Percentiles rank a stretch among this genome's conserved stretches.
Evolutionary conservation across 1,139 yeast genomes (phyloP).

Genomic region (Williopsis jadinii): DNA sequence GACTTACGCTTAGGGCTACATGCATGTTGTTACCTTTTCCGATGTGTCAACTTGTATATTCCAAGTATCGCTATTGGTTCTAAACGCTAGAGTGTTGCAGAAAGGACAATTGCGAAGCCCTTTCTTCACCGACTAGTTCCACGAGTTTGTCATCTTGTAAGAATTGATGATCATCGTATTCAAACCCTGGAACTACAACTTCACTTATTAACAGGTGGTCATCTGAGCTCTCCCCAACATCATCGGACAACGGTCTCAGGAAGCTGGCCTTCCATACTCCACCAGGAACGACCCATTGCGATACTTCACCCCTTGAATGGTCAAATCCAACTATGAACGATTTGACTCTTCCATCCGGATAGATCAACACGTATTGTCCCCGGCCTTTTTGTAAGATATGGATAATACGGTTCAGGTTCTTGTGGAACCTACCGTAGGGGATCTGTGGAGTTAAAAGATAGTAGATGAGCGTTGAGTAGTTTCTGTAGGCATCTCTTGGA

Average conservation of each 20-base stretch:
- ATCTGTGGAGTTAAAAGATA: constrained; percentile 39
- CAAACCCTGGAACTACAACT: constrained; percentile 49
- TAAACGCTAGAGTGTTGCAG: constrained; percentile 9
- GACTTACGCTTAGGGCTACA: no score
- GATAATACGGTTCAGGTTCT: constrained; percentile 39
- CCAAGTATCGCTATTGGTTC: no score
- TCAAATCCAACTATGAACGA: constrained; percentile 43
- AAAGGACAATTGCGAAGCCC: constrained; percentile 28
- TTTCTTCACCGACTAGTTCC: constrained; percentile 29
- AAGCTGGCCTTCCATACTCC: constrained; percentile 46
- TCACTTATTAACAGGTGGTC: constrained; percentile 42
- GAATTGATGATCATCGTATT: constrained; percentile 40
- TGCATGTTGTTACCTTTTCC: no score
- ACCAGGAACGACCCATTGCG: constrained; percentile 53
- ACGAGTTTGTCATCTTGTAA: constrained; percentile 28
- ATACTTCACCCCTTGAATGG: constrained; percentile 33
- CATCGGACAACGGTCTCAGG: constrained; percentile 24
- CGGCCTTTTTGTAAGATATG: constrained; percentile 43
- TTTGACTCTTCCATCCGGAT: constrained; percentile 38
- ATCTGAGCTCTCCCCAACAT: constrained; percentile 24
- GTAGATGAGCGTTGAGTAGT: constrained; percentile 39
- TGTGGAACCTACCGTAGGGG: constrained; percentile 40
- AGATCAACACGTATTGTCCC: constrained; percentile 41
- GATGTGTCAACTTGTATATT: no score
- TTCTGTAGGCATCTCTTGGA: constrained; percentile 20